Conservation (phyloP, 148 eudicot genomes). For the Spergularia marina region DNA sequence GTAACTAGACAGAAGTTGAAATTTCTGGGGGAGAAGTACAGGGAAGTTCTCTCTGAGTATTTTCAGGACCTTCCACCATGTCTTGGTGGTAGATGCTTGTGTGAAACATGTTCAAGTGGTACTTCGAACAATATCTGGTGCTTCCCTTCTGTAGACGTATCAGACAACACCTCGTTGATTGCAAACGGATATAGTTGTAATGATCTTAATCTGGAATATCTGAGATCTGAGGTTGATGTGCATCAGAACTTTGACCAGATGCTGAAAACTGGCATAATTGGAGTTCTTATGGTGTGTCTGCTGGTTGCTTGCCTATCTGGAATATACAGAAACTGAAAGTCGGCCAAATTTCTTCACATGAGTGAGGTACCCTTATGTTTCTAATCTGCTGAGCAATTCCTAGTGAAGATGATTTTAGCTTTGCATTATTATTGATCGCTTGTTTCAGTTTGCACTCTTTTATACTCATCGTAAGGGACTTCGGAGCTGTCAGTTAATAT, state of each 20-base stretch:
- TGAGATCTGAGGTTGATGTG: conserved; percentile 28
- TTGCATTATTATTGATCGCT: conserved; percentile 4
- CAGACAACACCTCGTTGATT: conserved; percentile 19
- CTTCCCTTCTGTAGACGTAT: conserved; percentile 19
- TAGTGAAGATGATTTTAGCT: not conserved
- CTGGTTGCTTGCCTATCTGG: conserved; percentile 56
- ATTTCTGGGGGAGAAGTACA: conserved; percentile 56
- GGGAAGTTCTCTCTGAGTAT: conserved; percentile 46
- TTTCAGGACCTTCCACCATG: conserved; percentile 59
- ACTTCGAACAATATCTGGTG: conserved; percentile 16
- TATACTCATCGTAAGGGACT: not conserved
- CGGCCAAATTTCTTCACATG: conserved; percentile 30
- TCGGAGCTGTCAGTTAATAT: too few species aligned
- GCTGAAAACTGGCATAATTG: conserved; percentile 59
- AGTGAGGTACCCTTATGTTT: conserved; percentile 24
- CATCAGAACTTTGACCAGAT: conserved; percentile 40
- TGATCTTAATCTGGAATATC: conserved; percentile 26
- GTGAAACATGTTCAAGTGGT: conserved; percentile 50
- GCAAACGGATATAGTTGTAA: conserved; percentile 25
- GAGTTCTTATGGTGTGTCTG: conserved; percentile 63
- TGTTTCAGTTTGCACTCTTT: not conserved
- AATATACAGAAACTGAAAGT: conserved; percentile 43
- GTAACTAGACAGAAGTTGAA: conserved; percentile 65
- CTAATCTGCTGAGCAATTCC: conserved; percentile 1
- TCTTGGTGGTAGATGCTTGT: conserved; percentile 73